Base-by-base conservation (phyloP, 495 filamentous ascomycete species). In the Melanomma pulvis-pyrius region DNA sequence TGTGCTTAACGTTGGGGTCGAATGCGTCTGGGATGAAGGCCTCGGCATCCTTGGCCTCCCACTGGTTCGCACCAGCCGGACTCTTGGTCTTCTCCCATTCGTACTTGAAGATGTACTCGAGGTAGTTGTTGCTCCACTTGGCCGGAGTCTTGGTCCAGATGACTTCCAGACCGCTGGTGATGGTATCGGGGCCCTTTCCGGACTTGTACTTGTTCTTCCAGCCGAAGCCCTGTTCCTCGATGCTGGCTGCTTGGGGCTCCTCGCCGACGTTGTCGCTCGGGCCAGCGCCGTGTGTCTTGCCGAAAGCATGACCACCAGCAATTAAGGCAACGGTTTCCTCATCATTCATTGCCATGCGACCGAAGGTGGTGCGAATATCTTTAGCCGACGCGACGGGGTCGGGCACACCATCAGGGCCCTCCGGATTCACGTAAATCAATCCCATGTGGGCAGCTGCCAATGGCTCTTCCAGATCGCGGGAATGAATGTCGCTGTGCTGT, bases 261-360 rank as follows among this genome's bases (percentile, higher is more conserved):
- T 71, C 72, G 65, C 84, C 87, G 32, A 89, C 81, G 63, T 88
- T 76, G 63, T 81, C 78, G 12, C 82, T 74, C 0, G 84, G 74
- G 24, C 70, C 88, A 12, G 88, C 88, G 69, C 88, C 88, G 78
- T 91, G 88, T 0, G 87, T 90, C 82, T 91, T 91, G 65, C 88
- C 88, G 68, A 91, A 90, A 22, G 82, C 80, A 80, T 91, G 88
- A 52, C 88, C 88, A 72, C 88, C 88, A n/a, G 84, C 87, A 69
- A 91, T 90, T 32, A 91, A 74, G 5, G 88, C 88, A 22, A 88
- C 87, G 1, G 88, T 91, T 76, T 91, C 88, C 77, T 89, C 86
- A 71, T 91, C 88, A 71, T 88, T 84, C 88, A 91, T 91, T 59
- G 85, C 88, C 88, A 91, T 91, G 71, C 87, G 87, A 71, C 80